A percentile compares a stretch with the other conserved stretches of the same genome.
Conservation (phyloP, 2,329 filamentous ascomycete genomes). For the Claviceps sp. region DNA sequence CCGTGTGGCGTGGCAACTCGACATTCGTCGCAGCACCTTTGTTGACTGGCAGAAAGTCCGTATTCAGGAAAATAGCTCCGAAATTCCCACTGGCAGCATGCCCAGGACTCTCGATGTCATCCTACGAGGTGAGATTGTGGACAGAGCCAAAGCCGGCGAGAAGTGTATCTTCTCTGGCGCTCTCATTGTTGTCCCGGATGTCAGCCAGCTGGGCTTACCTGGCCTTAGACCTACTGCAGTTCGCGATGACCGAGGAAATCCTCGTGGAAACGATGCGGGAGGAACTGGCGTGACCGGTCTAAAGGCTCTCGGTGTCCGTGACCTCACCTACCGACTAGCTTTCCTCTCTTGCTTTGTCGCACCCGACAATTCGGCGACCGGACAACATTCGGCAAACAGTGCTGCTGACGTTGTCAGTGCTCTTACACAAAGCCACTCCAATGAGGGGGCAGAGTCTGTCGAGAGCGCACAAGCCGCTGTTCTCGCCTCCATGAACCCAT, state of each 20-base stretch:
- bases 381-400: conserved; percentile 48
- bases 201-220: conserved; percentile 85
- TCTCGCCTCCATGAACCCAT: conserved; percentile 67
- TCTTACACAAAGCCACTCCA: conserved; percentile 48
- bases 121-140: conserved; percentile 89
- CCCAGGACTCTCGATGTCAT: conserved; percentile 96
- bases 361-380: conserved; percentile 70
- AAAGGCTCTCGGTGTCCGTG: conserved; percentile 84
- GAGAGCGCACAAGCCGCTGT: conserved; percentile 81
- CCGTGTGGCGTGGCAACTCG: conserved; percentile 85
- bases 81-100: conserved; percentile 98
- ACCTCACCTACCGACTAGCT: conserved; percentile 90
- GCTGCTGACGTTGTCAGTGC: conserved; percentile 75
- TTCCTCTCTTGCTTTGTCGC: conserved; percentile 95
- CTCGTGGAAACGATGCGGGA: conserved; percentile 65
- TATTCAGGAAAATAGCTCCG: conserved; percentile 94
- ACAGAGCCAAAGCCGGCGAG: conserved; percentile 91
- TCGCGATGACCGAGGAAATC: conserved; percentile 63
- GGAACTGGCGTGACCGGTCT: conserved; percentile 77
- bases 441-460: conserved; percentile 56
- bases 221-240: conserved; percentile 72
- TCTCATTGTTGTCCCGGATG: conserved; percentile 90
- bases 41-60: conserved; percentile 99
- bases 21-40: conserved; percentile 93
- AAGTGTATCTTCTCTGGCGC: conserved; percentile 97